Percentiles rank a stretch among this genome's conserved stretches.
These are phyloP conservation scores for Triangularia verruculosa DNA, from an alignment of 2,329 filamentous ascomycete genomes.

Conservation along the genomic window DNA sequence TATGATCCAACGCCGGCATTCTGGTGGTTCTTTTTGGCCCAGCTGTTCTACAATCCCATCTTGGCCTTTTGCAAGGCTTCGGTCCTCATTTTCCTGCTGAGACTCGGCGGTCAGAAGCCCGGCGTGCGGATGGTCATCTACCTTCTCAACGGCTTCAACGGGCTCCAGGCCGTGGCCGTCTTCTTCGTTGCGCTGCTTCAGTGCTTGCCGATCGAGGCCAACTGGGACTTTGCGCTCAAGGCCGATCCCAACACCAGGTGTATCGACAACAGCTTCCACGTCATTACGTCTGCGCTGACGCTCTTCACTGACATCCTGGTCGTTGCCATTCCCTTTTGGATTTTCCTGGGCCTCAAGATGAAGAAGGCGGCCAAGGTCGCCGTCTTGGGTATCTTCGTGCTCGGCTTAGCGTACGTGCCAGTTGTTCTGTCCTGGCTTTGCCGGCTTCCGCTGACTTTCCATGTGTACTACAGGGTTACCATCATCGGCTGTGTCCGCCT, in stretches of 20 bases:
- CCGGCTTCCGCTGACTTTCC: background rate
- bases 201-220: slow-evolving; percentile 41
- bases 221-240: slow-evolving; percentile 43
- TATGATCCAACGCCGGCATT: slow-evolving; percentile 22
- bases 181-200: slow-evolving; percentile 35
- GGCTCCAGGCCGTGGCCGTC: slow-evolving; percentile 30
- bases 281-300: slow-evolving; percentile 28
- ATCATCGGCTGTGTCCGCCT: slow-evolving; percentile 34
- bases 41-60: slow-evolving; percentile 36
- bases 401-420: slow-evolving; percentile 31
- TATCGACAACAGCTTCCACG: slow-evolving; percentile 36
- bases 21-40: slow-evolving; percentile 32
- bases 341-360: slow-evolving; percentile 33
- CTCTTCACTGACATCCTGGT: slow-evolving; percentile 39
- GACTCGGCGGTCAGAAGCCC: slow-evolving; percentile 30
- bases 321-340: slow-evolving; percentile 40
- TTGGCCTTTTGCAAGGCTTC: slow-evolving; percentile 34
- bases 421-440: background rate
- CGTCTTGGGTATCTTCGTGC: slow-evolving; percentile 31
- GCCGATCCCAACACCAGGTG: slow-evolving; percentile 34
- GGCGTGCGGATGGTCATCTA: slow-evolving; percentile 28
- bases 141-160: slow-evolving; percentile 30
- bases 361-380: slow-evolving; percentile 28
- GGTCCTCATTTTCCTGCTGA: slow-evolving; percentile 33
- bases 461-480: slow-evolving; percentile 31